A percentile compares a stretch with the other conserved stretches of the same genome.
These are phyloP conservation scores for Trichosporon coremiiforme DNA, from an alignment of 1,284 basidiomycete species.

Conservation along the genomic window DNA sequence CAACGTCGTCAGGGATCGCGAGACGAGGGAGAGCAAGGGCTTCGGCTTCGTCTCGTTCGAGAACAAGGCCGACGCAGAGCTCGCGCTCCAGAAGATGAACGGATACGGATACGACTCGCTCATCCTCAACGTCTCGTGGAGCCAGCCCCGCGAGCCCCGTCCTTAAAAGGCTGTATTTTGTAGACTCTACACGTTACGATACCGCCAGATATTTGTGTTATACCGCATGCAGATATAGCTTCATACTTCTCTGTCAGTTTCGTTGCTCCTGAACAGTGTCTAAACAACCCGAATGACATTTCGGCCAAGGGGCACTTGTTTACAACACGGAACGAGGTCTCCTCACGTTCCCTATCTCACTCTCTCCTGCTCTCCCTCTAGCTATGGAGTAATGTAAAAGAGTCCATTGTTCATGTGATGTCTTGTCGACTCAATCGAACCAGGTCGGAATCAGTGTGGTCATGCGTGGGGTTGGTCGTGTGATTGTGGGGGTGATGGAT, in stretches of 20 bases:
- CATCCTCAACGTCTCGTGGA: constrained; percentile 54
- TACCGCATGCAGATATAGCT: constrained; percentile 19
- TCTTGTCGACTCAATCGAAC: constrained; percentile 1
- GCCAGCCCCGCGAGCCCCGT: constrained; percentile 29
- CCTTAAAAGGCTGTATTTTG: constrained; percentile 16
- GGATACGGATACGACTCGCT: constrained; percentile 66
- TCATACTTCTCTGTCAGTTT: background rate
- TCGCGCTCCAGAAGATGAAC: constrained; percentile 89
- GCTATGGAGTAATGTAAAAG: too few relatives aligned
- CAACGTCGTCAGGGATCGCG: constrained; percentile 92
- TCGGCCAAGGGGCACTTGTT: background rate
- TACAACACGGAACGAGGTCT: constrained; percentile 8
- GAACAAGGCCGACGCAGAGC: constrained; percentile 74
- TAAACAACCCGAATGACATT: background rate
- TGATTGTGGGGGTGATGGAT: background rate
- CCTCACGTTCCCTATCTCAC: background rate
- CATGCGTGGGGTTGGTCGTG: background rate
- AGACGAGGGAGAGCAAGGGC: constrained; percentile 93
- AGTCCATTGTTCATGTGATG: constrained; percentile 3
- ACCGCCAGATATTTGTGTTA: constrained; percentile 13
- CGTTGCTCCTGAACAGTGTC: background rate
- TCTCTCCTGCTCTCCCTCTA: background rate
- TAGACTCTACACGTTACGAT: background rate
- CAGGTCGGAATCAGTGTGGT: background rate
- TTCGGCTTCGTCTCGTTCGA: constrained; percentile 78